Evolutionary conservation across 441 rosid genomes (phyloP).

Genomic region (Mallotus japonicus): DNA sequence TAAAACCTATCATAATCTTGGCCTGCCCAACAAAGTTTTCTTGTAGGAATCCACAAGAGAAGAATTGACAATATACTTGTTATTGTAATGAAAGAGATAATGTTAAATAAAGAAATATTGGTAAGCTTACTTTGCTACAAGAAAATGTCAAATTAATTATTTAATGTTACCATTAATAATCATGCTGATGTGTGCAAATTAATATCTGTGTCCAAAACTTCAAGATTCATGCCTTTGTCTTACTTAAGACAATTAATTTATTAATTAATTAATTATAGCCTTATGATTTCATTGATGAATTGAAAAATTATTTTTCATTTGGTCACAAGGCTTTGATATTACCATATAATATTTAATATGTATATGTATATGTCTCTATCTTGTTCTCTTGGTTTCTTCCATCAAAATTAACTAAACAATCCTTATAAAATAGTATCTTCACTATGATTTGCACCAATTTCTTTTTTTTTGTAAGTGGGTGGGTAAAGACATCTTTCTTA

Average conservation of each 20-base stretch:
- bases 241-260: not conserved
- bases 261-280: not conserved
- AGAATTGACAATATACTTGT: not conserved
- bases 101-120: not conserved
- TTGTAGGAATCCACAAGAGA: not conserved
- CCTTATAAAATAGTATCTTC: not conserved
- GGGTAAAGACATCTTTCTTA: too few species aligned
- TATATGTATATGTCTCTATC: not conserved
- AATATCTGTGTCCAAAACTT: not conserved
- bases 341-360: too few species aligned
- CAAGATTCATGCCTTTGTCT: not conserved
- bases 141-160: not conserved
- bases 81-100: not conserved
- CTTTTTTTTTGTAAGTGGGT: not conserved
- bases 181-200: too few species aligned
- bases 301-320: not conserved
- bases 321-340: not conserved
- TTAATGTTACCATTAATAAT: too few species aligned
- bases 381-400: not conserved
- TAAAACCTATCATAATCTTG: too few species aligned
- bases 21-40: too few species aligned
- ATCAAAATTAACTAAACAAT: not conserved
- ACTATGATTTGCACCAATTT: slow-evolving; percentile 1
- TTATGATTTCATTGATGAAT: not conserved
- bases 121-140: too few species aligned